Evolutionary conservation across 768 basidiomycete species (phyloP).

Genomic region (Astraeus odoratus): DNA sequence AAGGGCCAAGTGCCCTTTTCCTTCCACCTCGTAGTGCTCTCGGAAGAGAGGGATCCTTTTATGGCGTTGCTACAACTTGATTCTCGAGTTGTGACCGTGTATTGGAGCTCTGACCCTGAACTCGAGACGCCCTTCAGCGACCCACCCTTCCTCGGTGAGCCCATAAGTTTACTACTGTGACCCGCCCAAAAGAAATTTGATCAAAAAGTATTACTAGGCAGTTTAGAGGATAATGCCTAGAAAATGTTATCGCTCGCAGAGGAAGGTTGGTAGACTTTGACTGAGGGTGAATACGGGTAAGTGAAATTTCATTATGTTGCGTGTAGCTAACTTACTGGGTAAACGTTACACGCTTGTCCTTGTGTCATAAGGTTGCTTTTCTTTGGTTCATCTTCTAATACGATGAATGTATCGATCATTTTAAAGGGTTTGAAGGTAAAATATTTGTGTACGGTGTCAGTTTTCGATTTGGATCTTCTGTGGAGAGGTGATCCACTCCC

Average conservation of each 20-base stretch:
- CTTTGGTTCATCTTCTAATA: slow-evolving; percentile 4
- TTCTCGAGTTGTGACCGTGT: too few relatives aligned
- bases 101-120: not conserved
- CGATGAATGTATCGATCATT: slow-evolving; percentile 23
- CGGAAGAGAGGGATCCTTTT: too few relatives aligned
- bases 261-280: slow-evolving; percentile 34
- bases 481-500: slow-evolving; percentile 18
- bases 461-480: slow-evolving; percentile 2
- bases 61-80: too few relatives aligned
- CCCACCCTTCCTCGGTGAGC: slow-evolving; percentile 43
- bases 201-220: slow-evolving; percentile 26
- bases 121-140: slow-evolving; percentile 11
- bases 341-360: slow-evolving; percentile 21
- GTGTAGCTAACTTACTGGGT: not conserved
- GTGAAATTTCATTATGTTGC: slow-evolving; percentile 18
- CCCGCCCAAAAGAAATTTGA: slow-evolving; percentile 33
- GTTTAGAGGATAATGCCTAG: slow-evolving; percentile 35
- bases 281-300: slow-evolving; percentile 35
- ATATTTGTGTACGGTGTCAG: too few relatives aligned
- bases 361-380: not conserved
- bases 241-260: slow-evolving; percentile 31
- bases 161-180: slow-evolving; percentile 38
- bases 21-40: too few relatives aligned
- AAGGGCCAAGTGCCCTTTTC: too few relatives aligned
- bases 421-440: slow-evolving; percentile 22